Base-by-base conservation (phyloP, 1,139 yeast species). In the Meyerozyma carpophila region DNA sequence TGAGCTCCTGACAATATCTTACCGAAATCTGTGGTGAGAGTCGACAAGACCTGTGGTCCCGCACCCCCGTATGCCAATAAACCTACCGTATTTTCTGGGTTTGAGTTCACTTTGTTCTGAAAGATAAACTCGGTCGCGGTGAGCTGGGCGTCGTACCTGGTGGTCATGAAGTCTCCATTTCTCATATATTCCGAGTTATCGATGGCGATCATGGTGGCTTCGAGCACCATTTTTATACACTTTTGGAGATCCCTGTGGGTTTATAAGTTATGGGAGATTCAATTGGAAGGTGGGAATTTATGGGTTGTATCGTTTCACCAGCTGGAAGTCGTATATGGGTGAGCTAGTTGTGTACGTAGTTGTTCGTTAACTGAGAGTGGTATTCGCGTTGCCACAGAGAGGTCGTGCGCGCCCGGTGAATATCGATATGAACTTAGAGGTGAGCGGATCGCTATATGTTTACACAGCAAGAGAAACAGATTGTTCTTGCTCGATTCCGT, bases 181-280 rank as follows among this genome's bases (percentile, higher is more conserved):
- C 98, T 78, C 81, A 91, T 87, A 65, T 77, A 93, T 68, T 94
- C 98, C 47, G 97, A 89, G 75, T 90, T 91, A 70, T 94, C 98
- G 59, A 93, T 80, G 56, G 90, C 89, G 52, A 93, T 80, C 88
- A 93, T 91, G 16, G 97, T 87, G 50, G 98, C 98, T 69, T 93
- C 98, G 59, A 91, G 80, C 52, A 84, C 96, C 96, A 89, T 89
- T 42, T 50, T 64, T 14, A 31, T 13, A 3, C 14, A 31, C 16
- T 31, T 13, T 11, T 37, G 44, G 28, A 11, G 36, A n/a, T 43
- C 31, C 25, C 18, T 37, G 41, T 21, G 26, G 41, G 16, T 4
- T 27, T 10, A 11, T 11, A 9, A 5, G 5, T 8, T 27, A n/a
- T 10, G 13, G 29, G 29, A 27, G 11, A 7, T 10, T 27, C 13